phyloP scores from a whole-genome alignment of 2,329 filamentous ascomycete species.

The Aspergillus felis region DNA sequence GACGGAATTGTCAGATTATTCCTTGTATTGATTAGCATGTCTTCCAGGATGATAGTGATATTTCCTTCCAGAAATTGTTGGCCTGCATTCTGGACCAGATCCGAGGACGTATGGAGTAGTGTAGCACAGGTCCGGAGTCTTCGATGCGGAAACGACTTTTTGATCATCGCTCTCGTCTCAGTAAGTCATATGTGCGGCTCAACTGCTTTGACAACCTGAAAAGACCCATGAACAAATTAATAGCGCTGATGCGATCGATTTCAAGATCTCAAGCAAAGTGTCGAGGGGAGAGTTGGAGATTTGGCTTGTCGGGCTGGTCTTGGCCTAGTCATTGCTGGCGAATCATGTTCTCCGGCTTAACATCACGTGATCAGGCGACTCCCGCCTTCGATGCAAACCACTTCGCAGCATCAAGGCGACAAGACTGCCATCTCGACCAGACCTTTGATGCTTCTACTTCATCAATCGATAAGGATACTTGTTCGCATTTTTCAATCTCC shows the following conservation, averaged over 20 bases:
- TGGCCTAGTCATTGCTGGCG: slow-evolving; percentile 18
- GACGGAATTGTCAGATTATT: neutral
- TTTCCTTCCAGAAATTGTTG: neutral
- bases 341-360: slow-evolving; percentile 23
- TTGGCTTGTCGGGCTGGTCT: slow-evolving; percentile 9
- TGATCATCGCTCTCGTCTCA: neutral
- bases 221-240: neutral
- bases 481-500: slow-evolving; percentile 10
- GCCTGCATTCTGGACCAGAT: neutral
- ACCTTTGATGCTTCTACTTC: slow-evolving; percentile 16
- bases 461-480: slow-evolving; percentile 7
- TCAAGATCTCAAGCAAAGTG: neutral
- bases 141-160: neutral
- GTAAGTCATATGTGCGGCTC: neutral
- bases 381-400: slow-evolving; percentile 41
- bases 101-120: neutral
- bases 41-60: neutral
- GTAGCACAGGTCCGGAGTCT: neutral
- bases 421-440: slow-evolving; percentile 26
- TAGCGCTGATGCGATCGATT: neutral
- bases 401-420: slow-evolving; percentile 24
- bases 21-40: neutral
- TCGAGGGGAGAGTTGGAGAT: neutral
- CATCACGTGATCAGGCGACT: slow-evolving; percentile 32
- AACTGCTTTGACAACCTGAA: neutral